Evolutionary conservation across 257 asterid genomes (phyloP), one percentile per base, ranked within the genome.

Genomic region (Penstemon davidsonii): DNA sequence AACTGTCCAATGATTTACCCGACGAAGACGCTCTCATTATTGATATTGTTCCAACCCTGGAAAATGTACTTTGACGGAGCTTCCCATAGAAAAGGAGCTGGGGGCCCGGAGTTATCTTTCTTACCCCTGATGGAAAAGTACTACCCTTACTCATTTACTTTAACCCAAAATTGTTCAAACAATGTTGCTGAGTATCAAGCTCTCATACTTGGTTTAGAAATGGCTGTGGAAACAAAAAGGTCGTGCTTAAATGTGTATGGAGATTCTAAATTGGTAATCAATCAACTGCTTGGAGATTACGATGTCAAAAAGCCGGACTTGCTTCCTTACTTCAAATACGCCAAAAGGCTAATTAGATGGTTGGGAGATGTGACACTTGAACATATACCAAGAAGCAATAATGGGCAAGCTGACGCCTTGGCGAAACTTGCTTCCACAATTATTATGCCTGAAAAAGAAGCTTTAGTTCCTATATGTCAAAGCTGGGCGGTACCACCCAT

Each of bases 181-280:
- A 50, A 50, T 50, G 55, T 50, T n/a, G 55, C 1, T 10, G 1
- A 50, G n/a, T 50, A 50, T 50, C 18, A 50, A 50, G 55, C 55
- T 50, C 55, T 50, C n/a, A 50, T 50, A 7, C 55, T 0, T 15
- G 18, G 11, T 1, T 10, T 50, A 4, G 10, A 49, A 5, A 15
- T 25, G 39, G 61, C 9, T 0, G 61, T 36, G 4, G 53, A 47
- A 8, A 13, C 11, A 2, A 51, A 51, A 25, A 6, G 56, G 3
- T 12, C 6, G 3, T 25, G 18, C 56, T n/a, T 51, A n/a, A 10
- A n/a, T 12, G 56, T 51, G 56, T 12, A 51, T 4, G 56, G 63
- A 38, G 63, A 37, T 9, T 58, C 63, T n/a, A 58, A 37, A 7
- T 58, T 37, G 15, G 63, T 58, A 12, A n/a, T n/a, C n/a, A n/a